Conservation (phyloP, 139 green algal genomes). For the Trebouxia sp. region DNA sequence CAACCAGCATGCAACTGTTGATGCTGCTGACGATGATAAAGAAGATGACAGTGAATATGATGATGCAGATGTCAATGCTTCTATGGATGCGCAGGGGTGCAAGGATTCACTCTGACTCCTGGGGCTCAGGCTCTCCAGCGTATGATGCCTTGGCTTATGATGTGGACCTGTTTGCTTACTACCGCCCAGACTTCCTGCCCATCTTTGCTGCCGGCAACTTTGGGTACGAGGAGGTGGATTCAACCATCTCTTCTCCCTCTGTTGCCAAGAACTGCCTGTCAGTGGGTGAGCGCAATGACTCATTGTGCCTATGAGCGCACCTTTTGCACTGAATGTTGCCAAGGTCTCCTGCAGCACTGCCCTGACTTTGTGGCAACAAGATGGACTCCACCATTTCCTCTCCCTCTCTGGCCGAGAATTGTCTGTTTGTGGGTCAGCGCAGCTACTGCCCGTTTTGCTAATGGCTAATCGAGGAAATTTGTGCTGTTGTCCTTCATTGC, state of each 20-base stretch:
- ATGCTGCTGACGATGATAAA: not conserved
- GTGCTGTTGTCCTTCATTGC: too few relatives aligned
- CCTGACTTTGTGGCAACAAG: too few relatives aligned
- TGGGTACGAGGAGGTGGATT: conserved; percentile 44
- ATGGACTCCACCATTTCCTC: too few relatives aligned
- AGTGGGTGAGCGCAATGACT: conserved; percentile 50
- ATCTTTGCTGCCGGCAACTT: conserved; percentile 75
- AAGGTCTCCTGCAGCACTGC: too few relatives aligned
- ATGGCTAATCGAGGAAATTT: too few relatives aligned
- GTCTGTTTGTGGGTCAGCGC: too few relatives aligned
- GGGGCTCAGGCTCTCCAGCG: conserved; percentile 66
- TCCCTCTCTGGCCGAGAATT: too few relatives aligned
- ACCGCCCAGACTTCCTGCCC: conserved; percentile 51
- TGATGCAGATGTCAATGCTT: too few relatives aligned
- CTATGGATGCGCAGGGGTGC: conserved; percentile 50
- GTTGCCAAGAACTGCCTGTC: conserved; percentile 84
- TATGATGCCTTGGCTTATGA: conserved; percentile 72
- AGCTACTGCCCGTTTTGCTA: too few relatives aligned
- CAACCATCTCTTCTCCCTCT: conserved; percentile 80
- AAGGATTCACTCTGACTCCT: conserved; percentile 83
- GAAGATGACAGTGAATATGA: not conserved
- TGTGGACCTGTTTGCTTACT: conserved; percentile 62
- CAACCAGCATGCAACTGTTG: too few relatives aligned
- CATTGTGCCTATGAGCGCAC: not conserved
- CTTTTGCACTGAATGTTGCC: too few relatives aligned